These are phyloP conservation scores for Microdochium nivale DNA, from an alignment of 2,329 filamentous ascomycete species.

Conservation along the genomic window DNA sequence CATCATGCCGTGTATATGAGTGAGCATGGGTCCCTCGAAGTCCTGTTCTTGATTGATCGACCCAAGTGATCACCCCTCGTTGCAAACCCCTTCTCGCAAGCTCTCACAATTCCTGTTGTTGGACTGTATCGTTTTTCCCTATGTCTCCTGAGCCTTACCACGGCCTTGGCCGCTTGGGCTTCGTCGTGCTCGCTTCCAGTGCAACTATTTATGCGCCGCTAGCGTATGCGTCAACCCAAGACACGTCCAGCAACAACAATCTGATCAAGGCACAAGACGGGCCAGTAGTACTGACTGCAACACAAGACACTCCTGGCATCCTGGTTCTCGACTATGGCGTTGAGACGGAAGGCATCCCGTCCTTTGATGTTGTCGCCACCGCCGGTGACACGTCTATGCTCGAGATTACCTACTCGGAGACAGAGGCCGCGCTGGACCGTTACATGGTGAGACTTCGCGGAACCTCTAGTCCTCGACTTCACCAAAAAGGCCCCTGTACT, in stretches of 20 bases:
- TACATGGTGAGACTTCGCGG: slow-evolving; percentile 5
- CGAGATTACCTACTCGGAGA: slow-evolving; percentile 8
- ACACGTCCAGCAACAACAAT: neutral
- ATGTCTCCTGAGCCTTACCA: neutral
- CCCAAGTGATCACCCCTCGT: neutral
- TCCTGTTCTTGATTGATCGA: neutral
- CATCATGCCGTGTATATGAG: neutral
- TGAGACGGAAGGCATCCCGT: slow-evolving; percentile 6
- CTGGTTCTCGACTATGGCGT: slow-evolving; percentile 4
- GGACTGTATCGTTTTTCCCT: neutral
- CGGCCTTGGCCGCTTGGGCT: neutral
- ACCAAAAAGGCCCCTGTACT: neutral
- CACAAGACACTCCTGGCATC: neutral
- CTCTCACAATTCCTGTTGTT: neutral
- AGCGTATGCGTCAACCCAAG: neutral
- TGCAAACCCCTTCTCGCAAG: neutral
- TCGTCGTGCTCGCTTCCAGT: neutral
- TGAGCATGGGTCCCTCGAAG: neutral
- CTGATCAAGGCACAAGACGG: neutral
- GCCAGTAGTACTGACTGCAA: neutral
- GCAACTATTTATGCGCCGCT: neutral
- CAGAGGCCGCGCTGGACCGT: slow-evolving; percentile 2
- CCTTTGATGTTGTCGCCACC: slow-evolving; percentile 5
- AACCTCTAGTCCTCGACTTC: neutral
- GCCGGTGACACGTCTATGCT: slow-evolving; percentile 7